These are phyloP conservation scores for Podospora pseudopauciseta DNA, from an alignment of 495 filamentous ascomycete genomes.

Conservation along the genomic window DNA sequence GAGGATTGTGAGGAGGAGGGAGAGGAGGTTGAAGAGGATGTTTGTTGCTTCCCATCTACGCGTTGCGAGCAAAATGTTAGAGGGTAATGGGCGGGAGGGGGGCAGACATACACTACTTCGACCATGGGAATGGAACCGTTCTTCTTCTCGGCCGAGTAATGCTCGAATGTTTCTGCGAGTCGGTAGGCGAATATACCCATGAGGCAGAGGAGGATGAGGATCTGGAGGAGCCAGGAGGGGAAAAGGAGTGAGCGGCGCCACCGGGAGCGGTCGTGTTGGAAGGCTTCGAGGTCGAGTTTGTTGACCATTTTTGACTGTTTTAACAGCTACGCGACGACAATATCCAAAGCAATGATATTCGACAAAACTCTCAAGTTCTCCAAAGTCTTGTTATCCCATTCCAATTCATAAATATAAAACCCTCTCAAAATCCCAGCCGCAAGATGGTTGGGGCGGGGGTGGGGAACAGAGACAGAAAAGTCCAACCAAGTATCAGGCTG, in stretches of 20 bases:
- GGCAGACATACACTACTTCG: conserved; percentile 44
- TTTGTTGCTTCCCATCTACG: conserved; percentile 47
- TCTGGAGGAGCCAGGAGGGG: conserved; percentile 41
- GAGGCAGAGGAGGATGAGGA: conserved; percentile 37
- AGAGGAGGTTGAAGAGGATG: conserved; percentile 40
- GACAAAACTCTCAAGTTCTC: background rate
- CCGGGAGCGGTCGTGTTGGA: conserved; percentile 39
- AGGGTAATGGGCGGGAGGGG: background rate
- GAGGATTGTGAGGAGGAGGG: conserved; percentile 39
- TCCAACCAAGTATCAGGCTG: background rate
- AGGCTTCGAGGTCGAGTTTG: conserved; percentile 38
- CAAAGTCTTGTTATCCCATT: background rate
- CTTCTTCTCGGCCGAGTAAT: conserved; percentile 37
- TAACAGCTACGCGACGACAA: background rate
- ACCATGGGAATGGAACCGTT: conserved; percentile 38
- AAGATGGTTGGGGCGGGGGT: too few relatives aligned
- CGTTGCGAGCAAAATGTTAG: background rate
- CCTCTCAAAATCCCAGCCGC: too few relatives aligned
- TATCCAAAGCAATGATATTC: background rate
- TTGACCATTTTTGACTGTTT: conserved; percentile 10
- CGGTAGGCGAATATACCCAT: conserved; percentile 50
- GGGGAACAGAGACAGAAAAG: too few relatives aligned
- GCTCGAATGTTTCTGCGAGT: conserved; percentile 39
- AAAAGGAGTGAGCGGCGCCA: conserved; percentile 42
- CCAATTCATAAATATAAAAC: background rate